phyloP scores from a whole-genome alignment of 495 filamentous ascomycete species.

The Monascus purpureus region DNA sequence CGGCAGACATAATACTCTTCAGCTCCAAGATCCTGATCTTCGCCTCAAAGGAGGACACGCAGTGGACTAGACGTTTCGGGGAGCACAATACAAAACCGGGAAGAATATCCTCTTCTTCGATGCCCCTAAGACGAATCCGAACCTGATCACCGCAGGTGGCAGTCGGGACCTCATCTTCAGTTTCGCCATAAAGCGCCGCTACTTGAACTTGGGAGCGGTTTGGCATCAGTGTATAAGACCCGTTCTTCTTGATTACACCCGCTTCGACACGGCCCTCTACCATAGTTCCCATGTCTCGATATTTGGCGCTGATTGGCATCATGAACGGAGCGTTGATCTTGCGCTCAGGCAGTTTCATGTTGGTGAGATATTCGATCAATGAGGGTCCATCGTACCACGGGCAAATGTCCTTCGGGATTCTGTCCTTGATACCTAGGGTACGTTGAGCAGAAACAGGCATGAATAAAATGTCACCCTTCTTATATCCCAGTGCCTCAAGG shows the following conservation, averaged over 20 bases:
- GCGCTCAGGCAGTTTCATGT: conserved; percentile 82
- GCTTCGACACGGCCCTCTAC: conserved; percentile 95
- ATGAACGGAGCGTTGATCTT: conserved; percentile 98
- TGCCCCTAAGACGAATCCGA: conserved; percentile 76
- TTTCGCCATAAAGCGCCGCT: conserved; percentile 82
- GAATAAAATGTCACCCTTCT: conserved; percentile 81
- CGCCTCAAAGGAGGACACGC: conserved; percentile 80
- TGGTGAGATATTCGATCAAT: conserved; percentile 81
- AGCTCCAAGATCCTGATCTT: conserved; percentile 94
- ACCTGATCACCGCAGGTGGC: conserved; percentile 92
- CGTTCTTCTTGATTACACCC: conserved; percentile 79
- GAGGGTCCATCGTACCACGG: conserved; percentile 89
- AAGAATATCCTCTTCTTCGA: conserved; percentile 93
- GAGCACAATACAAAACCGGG: conserved; percentile 97
- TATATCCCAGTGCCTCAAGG: conserved; percentile 83
- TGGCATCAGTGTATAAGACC: conserved; percentile 81
- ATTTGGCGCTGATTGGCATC: conserved; percentile 95
- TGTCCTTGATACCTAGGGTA: conserved; percentile 73
- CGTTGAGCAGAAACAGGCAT: conserved; percentile 95
- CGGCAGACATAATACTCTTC: conserved; percentile 80
- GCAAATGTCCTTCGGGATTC: conserved; percentile 58
- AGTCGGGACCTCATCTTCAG: conserved; percentile 73
- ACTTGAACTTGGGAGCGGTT: conserved; percentile 70
- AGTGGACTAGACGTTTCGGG: conserved; percentile 79
- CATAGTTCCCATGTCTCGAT: conserved; percentile 95